A percentile compares a stretch with the other conserved stretches of the same genome.
Conservation (phyloP, 805 yeast species). For the Tetrapisispora fleetii region DNA sequence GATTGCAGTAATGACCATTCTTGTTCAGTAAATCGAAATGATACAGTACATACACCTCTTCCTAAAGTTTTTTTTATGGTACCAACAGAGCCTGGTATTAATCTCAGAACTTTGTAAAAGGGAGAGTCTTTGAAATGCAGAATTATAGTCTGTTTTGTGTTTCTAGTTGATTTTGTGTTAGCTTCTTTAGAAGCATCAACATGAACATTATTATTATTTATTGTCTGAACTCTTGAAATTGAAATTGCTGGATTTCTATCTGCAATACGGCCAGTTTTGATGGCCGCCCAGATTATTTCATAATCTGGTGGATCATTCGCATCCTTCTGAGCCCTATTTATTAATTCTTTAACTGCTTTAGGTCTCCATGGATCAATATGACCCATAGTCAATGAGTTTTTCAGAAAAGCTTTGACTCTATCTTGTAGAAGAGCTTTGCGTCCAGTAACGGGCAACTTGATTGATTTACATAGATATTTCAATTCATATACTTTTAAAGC, state of each 20-base stretch:
- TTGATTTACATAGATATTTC: conserved; percentile 41
- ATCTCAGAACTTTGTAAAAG: conserved; percentile 41
- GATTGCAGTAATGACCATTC: conserved; percentile 34
- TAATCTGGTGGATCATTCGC: conserved; percentile 32
- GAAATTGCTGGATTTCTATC: background rate
- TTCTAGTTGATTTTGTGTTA: background rate
- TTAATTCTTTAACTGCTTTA: conserved; percentile 36
- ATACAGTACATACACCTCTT: conserved; percentile 36
- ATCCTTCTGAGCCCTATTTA: conserved; percentile 28
- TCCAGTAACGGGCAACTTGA: conserved; percentile 44
- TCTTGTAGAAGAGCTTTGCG: conserved; percentile 52
- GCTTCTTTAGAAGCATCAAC: background rate
- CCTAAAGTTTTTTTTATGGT: conserved; percentile 29
- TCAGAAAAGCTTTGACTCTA: conserved; percentile 39
- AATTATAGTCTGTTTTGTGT: background rate
- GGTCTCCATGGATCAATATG: conserved; percentile 37
- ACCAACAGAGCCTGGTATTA: conserved; percentile 39
- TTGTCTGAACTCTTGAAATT: background rate
- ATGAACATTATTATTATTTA: background rate
- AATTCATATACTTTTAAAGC: conserved; percentile 42
- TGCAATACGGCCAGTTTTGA: conserved; percentile 9
- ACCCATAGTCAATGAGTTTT: conserved; percentile 32
- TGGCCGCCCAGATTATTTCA: conserved; percentile 23
- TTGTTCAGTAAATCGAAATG: conserved; percentile 35
- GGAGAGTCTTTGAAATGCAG: conserved; percentile 41